Conservation (phyloP, 441 rosid genomes). For the Arabidopsis lyrata region DNA sequence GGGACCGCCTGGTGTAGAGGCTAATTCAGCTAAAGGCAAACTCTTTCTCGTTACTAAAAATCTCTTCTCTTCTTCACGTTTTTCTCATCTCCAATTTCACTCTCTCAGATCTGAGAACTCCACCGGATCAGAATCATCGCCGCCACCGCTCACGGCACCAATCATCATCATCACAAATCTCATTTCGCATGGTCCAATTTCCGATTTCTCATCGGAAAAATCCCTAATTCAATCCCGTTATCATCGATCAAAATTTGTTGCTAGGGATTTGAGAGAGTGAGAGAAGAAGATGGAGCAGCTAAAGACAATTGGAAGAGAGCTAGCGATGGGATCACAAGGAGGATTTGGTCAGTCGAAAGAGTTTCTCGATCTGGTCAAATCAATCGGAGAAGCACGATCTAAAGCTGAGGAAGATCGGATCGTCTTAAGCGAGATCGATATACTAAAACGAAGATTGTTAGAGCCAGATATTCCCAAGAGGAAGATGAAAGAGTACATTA, state of each 20-base stretch:
- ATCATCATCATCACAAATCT: background rate
- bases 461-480: slow-evolving; percentile 94
- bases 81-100: slow-evolving; percentile 29
- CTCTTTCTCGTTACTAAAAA: slow-evolving; percentile 32
- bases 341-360: slow-evolving; percentile 95
- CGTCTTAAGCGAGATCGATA: slow-evolving; percentile 87
- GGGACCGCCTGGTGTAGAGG: slow-evolving; percentile 33
- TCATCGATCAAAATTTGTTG: background rate
- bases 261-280: slow-evolving; percentile 8
- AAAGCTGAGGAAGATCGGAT: slow-evolving; percentile 98
- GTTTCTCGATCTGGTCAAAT: slow-evolving; percentile 95
- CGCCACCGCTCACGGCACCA: slow-evolving; percentile 28
- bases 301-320: slow-evolving; percentile 96
- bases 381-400: slow-evolving; percentile 98
- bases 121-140: slow-evolving; percentile 24
- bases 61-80: slow-evolving; percentile 38
- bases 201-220: slow-evolving; percentile 26
- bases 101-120: slow-evolving; percentile 40
- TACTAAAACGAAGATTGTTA: slow-evolving; percentile 77
- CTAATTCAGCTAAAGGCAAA: slow-evolving; percentile 7
- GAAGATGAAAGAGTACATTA: slow-evolving; percentile 95
- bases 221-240: slow-evolving; percentile 1
- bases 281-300: slow-evolving; percentile 75
- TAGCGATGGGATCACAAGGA: slow-evolving; percentile 98
- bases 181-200: slow-evolving; percentile 25